These are phyloP conservation scores for Kodamaea sagamina DNA, from an alignment of 805 yeast genomes.

Conservation along the genomic window DNA sequence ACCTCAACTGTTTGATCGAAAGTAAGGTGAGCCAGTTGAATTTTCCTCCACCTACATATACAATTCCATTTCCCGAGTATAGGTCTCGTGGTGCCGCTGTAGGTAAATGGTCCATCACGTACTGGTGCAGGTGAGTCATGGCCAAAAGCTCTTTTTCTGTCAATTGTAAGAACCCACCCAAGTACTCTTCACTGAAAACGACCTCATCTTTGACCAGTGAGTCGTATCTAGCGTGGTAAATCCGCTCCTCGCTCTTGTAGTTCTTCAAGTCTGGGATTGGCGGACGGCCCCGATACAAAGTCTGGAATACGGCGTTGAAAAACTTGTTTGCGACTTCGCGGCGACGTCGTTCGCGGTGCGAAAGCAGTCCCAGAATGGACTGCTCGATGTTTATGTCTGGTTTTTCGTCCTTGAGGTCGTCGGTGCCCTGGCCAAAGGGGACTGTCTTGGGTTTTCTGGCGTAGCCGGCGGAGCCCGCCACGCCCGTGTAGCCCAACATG, in stretches of 20 bases:
- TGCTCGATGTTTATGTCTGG: slow-evolving; percentile 1
- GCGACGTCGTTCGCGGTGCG: slow-evolving; percentile 9
- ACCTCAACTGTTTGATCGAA: slow-evolving; percentile 64
- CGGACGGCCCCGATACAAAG: slow-evolving; percentile 48
- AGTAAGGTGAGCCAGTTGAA: slow-evolving; percentile 71
- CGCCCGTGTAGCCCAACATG: background rate
- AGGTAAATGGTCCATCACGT: slow-evolving; percentile 47
- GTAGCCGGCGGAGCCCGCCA: background rate
- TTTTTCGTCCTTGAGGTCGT: slow-evolving; percentile 2
- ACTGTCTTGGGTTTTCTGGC: slow-evolving; percentile 5
- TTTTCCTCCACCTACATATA: slow-evolving; percentile 78
- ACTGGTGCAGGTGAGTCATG: slow-evolving; percentile 49
- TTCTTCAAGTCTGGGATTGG: slow-evolving; percentile 40
- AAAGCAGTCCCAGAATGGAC: background rate
- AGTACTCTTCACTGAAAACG: slow-evolving; percentile 54
- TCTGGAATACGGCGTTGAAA: slow-evolving; percentile 44
- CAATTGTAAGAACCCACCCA: slow-evolving; percentile 51
- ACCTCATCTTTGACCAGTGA: slow-evolving; percentile 25
- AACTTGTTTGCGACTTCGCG: slow-evolving; percentile 40
- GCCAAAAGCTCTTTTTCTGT: slow-evolving; percentile 42
- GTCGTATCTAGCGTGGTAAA: slow-evolving; percentile 55
- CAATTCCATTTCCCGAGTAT: slow-evolving; percentile 57
- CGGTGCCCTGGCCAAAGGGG: slow-evolving; percentile 7
- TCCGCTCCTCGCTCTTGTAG: slow-evolving; percentile 48
- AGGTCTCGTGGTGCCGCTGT: slow-evolving; percentile 38